Base-by-base conservation (phyloP, 306 rosid species). In the Fagus crenata region DNA sequence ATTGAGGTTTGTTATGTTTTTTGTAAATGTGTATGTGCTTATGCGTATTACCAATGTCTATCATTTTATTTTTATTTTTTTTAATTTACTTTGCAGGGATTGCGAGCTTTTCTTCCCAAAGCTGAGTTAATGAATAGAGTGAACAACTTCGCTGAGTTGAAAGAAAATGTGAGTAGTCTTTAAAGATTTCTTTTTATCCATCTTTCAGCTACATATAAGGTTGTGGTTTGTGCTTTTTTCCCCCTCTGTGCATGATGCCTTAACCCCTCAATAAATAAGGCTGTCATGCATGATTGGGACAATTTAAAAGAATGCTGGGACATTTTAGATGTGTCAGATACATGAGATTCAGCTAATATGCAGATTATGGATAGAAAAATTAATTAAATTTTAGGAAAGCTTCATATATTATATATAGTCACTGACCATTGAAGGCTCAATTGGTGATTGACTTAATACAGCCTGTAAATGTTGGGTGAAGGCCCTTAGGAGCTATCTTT, bases 71-170 rank as follows among this genome's bases (percentile, higher is more conserved):
- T 22, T 22, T 22, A 22, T 22, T 22, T 22, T 22, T 22, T 71
- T 37, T 49, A 33, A 77, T 78, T 81, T 39, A 53, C 15, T 81
- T 78, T 73, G 73, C 91, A 95, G 99, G 99, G 99, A 68, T 79
- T 90, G 84, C 86, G 97, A 56, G 97, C 96, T 81, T 95, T 92
- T 77, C 81, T 95, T 78, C 97, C 99, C 42, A 95, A 92, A 84
- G 84, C 90, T 18, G 99, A 92, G 84, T 90, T 95, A 76, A 67
- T 88, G 82, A 92, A 81, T 64, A 86, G 86, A 89, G 90, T 83
- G 74, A 87, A 89, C 81, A 89, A 77, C 87, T 87, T 92, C 82
- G 82, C 97, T 12, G 97, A 95, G 56, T 84, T 92, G 82, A 95
- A 89, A 78, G 96, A 89, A 86, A 80, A 91, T 59, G 99, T 90